These are phyloP conservation scores for Millerago galiae DNA, from an alignment of 805 yeast species.

Conservation along the genomic window DNA sequence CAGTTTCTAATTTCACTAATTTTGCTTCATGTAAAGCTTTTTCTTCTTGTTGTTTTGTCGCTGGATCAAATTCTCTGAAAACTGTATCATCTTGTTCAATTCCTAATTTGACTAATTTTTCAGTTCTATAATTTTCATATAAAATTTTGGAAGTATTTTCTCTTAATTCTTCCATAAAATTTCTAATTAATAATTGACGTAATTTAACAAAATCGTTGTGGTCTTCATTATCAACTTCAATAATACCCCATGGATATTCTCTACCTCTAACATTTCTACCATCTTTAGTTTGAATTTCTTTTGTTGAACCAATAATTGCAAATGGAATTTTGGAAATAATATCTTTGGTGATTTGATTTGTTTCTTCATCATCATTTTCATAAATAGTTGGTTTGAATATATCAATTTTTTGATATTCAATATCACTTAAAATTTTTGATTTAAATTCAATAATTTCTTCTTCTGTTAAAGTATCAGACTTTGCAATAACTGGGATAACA, in stretches of 20 bases:
- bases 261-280: constrained; percentile 87
- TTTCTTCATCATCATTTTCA: constrained; percentile 82
- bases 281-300: constrained; percentile 57
- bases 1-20: constrained; percentile 88
- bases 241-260: constrained; percentile 93
- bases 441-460: constrained; percentile 78
- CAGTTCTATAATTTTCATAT: constrained; percentile 86
- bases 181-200: constrained; percentile 83
- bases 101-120: constrained; percentile 74
- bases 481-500: constrained; percentile 90
- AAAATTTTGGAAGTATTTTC: constrained; percentile 71
- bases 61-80: constrained; percentile 93
- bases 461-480: constrained; percentile 87
- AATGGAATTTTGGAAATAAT: constrained; percentile 75
- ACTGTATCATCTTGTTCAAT: constrained; percentile 88
- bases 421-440: constrained; percentile 68
- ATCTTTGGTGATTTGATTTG: constrained; percentile 55
- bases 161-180: constrained; percentile 88
- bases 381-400: constrained; percentile 72
- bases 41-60: constrained; percentile 89
- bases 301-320: constrained; percentile 90
- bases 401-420: constrained; percentile 65
- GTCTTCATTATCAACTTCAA: constrained; percentile 90
- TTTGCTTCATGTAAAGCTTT: constrained; percentile 89
- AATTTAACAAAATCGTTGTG: constrained; percentile 89